Conservation (phyloP, 768 basidiomycete species). For the Mycena venus region DNA sequence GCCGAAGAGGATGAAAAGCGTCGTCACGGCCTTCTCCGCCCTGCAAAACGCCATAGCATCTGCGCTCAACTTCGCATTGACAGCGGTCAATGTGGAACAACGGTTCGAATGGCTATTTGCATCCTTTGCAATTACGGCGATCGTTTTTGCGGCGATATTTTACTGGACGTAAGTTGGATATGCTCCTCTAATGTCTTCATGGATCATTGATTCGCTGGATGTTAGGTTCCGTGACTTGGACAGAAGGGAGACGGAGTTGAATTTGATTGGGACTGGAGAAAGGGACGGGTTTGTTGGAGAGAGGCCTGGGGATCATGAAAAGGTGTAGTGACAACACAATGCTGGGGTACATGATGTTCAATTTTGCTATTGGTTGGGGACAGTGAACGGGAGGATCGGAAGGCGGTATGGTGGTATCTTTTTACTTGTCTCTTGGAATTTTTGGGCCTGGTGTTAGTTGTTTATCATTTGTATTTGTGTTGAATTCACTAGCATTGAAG, state of each 20-base stretch:
- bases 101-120: constrained; percentile 64
- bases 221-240: constrained; percentile 63
- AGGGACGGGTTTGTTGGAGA: constrained; percentile 56
- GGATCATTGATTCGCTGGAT: constrained; percentile 43
- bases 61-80: constrained; percentile 63
- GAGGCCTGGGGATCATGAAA: constrained; percentile 9
- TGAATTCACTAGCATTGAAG: too few relatives aligned
- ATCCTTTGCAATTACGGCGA: constrained; percentile 58
- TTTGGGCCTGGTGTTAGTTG: too few relatives aligned
- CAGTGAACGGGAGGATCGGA: too few relatives aligned
- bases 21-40: constrained; percentile 70
- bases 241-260: constrained; percentile 57
- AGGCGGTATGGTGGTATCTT: too few relatives aligned
- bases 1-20: constrained; percentile 73
- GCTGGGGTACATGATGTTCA: too few relatives aligned
- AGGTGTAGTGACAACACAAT: too few relatives aligned
- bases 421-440: too few relatives aligned
- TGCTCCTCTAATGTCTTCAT: constrained; percentile 58
- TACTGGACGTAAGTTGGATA: constrained; percentile 51
- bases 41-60: constrained; percentile 64
- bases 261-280: constrained; percentile 58
- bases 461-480: too few relatives aligned
- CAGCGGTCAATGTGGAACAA: constrained; percentile 59
- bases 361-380: too few relatives aligned
- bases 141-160: constrained; percentile 62